Evolutionary conservation across 176 grass and related monocot species (phyloP).

Genomic region (Rhynchospora pubera): DNA sequence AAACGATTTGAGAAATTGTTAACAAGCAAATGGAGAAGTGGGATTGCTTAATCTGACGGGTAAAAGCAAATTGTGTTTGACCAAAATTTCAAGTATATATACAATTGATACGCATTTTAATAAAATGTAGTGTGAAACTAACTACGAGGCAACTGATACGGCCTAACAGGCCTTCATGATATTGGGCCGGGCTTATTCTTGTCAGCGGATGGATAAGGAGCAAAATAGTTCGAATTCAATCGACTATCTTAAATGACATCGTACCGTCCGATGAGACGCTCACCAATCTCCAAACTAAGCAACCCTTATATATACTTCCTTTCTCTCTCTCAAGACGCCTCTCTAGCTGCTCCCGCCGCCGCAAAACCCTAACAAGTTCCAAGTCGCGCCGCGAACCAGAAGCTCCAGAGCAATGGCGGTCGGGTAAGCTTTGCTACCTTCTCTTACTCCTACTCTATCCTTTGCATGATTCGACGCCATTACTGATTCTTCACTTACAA

Average conservation of each 20-base stretch:
- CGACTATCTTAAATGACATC: background rate
- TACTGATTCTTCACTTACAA: background rate
- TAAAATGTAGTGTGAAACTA: too few species aligned
- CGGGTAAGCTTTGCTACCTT: conserved; percentile 16
- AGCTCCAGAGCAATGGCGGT: conserved; percentile 30
- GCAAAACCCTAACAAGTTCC: conserved; percentile 1
- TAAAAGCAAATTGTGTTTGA: too few species aligned
- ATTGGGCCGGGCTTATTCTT: background rate
- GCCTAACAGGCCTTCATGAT: too few species aligned
- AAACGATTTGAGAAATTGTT: too few species aligned
- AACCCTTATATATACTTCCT: background rate
- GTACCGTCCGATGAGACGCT: background rate
- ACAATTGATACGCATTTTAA: too few species aligned
- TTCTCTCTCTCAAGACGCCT: background rate
- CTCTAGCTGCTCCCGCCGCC: background rate
- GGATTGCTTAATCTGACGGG: too few species aligned
- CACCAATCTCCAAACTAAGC: background rate
- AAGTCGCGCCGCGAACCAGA: background rate
- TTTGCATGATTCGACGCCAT: background rate
- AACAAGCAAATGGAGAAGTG: too few species aligned
- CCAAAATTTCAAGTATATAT: too few species aligned
- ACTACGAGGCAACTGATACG: too few species aligned
- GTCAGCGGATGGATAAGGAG: background rate
- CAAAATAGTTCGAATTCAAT: background rate
- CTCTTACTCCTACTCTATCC: background rate